Evolutionary conservation across 345 rosid species (phyloP).

Genomic region (Citrus maxima): DNA sequence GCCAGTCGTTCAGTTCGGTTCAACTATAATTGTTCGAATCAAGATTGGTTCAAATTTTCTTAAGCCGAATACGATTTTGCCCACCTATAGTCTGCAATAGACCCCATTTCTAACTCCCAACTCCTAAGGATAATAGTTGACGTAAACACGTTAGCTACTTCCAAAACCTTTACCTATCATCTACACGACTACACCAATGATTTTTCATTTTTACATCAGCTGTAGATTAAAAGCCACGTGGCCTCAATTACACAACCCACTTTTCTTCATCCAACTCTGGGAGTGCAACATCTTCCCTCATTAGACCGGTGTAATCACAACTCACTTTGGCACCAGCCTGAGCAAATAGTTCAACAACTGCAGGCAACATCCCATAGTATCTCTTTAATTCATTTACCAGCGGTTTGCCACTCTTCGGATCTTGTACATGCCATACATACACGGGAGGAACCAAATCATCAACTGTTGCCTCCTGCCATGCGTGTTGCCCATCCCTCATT

Average conservation of each 20-base stretch:
- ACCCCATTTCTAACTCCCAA: no score
- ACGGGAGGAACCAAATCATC: constrained; percentile 46
- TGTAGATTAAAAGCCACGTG: neutral
- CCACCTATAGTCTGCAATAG: no score
- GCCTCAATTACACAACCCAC: constrained; percentile 22
- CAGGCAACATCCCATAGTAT: constrained; percentile 51
- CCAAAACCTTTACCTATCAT: no score
- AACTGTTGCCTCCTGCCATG: constrained; percentile 51
- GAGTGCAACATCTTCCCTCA: constrained; percentile 37
- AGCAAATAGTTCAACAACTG: constrained; percentile 44
- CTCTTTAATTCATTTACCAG: constrained; percentile 40
- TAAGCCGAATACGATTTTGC: no score
- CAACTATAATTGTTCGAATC: no score
- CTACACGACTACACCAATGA: no score
- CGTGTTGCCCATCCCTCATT: constrained; percentile 63
- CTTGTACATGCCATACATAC: constrained; percentile 46
- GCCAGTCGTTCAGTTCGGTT: no score
- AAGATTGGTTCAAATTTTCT: no score
- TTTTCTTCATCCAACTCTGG: constrained; percentile 36
- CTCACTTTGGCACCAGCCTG: constrained; percentile 46
- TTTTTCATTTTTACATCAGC: no score
- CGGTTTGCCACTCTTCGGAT: constrained; percentile 17
- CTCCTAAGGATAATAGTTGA: no score
- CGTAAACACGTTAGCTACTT: no score
- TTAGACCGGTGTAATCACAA: constrained; percentile 26